Conservation (phyloP, 1,284 basidiomycete genomes). For the Erythrobasidium hasegawianum region DNA sequence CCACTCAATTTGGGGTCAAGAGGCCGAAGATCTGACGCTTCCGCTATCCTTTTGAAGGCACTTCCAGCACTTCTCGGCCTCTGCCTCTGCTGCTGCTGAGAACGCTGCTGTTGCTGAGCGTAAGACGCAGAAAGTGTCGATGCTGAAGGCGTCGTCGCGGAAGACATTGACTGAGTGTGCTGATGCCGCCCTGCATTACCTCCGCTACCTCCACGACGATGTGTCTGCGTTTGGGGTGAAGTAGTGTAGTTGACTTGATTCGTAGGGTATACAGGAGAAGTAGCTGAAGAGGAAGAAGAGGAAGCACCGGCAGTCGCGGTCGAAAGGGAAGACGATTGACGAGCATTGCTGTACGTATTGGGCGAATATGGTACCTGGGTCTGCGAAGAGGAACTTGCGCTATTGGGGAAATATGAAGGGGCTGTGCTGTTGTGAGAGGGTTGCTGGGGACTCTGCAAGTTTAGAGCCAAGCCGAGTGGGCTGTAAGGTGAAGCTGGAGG, state of each 20-base stretch:
- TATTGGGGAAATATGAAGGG: too few relatives aligned
- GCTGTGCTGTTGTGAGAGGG: neutral
- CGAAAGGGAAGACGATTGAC: neutral
- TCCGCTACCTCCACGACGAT: too few relatives aligned
- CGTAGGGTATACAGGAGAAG: neutral
- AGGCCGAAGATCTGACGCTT: slow-evolving; percentile 3
- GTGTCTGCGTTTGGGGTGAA: slow-evolving; percentile 1
- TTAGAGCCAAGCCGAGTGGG: neutral
- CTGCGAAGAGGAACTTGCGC: too few relatives aligned
- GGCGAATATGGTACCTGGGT: too few relatives aligned
- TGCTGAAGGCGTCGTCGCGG: neutral
- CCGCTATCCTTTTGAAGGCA: slow-evolving; percentile 18
- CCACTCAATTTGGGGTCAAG: neutral
- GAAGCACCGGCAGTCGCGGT: neutral
- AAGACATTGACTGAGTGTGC: slow-evolving; percentile 3
- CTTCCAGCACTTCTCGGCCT: slow-evolving; percentile 17
- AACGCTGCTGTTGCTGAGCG: neutral
- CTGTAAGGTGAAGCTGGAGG: neutral
- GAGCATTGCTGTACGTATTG: too few relatives aligned
- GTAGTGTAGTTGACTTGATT: neutral
- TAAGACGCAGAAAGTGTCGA: too few relatives aligned
- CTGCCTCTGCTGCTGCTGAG: slow-evolving; percentile 2
- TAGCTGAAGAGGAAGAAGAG: neutral
- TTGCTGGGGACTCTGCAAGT: neutral
- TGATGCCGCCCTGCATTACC: neutral